phyloP scores from a whole-genome alignment of 1,284 basidiomycete genomes.

The Phellopilus nigrolimitatus region DNA sequence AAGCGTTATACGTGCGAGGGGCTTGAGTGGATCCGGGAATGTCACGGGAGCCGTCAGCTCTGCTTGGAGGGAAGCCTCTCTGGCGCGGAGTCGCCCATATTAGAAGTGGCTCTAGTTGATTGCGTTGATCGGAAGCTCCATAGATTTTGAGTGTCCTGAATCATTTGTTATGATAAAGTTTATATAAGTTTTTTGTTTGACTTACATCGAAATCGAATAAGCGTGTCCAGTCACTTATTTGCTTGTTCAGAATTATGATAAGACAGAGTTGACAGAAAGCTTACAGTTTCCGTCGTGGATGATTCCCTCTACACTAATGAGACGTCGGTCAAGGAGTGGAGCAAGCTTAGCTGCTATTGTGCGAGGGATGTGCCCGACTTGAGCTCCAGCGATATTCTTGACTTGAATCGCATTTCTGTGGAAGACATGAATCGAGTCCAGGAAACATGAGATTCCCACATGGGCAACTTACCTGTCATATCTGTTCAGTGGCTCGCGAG shows the following conservation, averaged over 20 bases:
- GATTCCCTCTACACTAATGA: constrained; percentile 70
- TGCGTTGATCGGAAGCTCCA: constrained; percentile 54
- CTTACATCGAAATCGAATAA: constrained; percentile 61
- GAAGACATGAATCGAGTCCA: background rate
- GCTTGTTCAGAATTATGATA: constrained; percentile 4
- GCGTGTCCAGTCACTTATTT: constrained; percentile 38
- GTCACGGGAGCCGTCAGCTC: constrained; percentile 25
- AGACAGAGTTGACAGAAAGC: constrained; percentile 23
- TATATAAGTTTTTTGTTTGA: constrained; percentile 3
- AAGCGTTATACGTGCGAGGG: constrained; percentile 15
- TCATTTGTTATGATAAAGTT: background rate
- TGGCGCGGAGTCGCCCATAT: constrained; percentile 71
- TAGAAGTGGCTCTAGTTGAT: constrained; percentile 59
- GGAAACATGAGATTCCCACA: constrained; percentile 13
- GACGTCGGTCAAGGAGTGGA: constrained; percentile 59
- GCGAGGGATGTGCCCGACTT: constrained; percentile 78
- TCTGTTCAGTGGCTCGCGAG: constrained; percentile 62
- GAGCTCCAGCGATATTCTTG: constrained; percentile 62
- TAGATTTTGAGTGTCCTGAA: constrained; percentile 69
- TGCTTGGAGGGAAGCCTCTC: constrained; percentile 43
- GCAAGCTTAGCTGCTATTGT: constrained; percentile 58
- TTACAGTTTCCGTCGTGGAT: constrained; percentile 71
- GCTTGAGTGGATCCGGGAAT: constrained; percentile 24
- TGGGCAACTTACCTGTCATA: constrained; percentile 54
- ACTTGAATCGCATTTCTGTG: constrained; percentile 74